Conservation (phyloP, 2,329 filamentous ascomycete species). For the Aspergillus ustus region DNA sequence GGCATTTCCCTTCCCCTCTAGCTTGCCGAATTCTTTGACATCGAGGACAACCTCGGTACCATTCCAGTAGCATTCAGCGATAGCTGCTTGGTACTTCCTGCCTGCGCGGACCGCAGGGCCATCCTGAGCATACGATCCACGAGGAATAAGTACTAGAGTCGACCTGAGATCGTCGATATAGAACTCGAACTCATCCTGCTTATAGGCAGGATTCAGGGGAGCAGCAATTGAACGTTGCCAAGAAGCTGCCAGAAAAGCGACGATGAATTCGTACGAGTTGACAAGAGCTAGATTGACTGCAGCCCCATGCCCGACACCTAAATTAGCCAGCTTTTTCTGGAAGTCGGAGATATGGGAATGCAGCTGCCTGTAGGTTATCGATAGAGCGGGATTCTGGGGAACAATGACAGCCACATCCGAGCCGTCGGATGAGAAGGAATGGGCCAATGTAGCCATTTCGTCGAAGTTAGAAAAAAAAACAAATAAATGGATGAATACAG, state of each 20-base stretch:
- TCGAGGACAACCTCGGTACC: slow-evolving; percentile 72
- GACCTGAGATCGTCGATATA: slow-evolving; percentile 88
- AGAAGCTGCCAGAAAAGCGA: slow-evolving; percentile 82
- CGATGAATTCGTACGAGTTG: slow-evolving; percentile 87
- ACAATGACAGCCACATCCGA: slow-evolving; percentile 71
- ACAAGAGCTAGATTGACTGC: slow-evolving; percentile 82
- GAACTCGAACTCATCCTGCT: slow-evolving; percentile 88
- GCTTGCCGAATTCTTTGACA: slow-evolving; percentile 74
- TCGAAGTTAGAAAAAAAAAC: slow-evolving; percentile 6
- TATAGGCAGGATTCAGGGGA: slow-evolving; percentile 86
- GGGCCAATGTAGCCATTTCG: slow-evolving; percentile 61
- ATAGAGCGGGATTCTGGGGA: slow-evolving; percentile 66
- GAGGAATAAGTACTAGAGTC: slow-evolving; percentile 75
- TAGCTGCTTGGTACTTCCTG: slow-evolving; percentile 77
- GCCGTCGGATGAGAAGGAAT: slow-evolving; percentile 59
- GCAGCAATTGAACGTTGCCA: slow-evolving; percentile 84
- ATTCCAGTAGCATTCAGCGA: slow-evolving; percentile 86
- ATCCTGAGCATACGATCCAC: slow-evolving; percentile 68
- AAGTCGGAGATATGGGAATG: slow-evolving; percentile 69
- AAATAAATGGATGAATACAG: not conserved
- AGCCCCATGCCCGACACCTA: slow-evolving; percentile 70
- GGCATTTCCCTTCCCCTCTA: slow-evolving; percentile 57
- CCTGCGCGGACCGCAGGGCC: slow-evolving; percentile 77
- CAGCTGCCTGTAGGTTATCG: slow-evolving; percentile 72
- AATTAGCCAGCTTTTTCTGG: slow-evolving; percentile 75